Percentiles rank a stretch among this genome's conserved stretches.
phyloP scores from a whole-genome alignment of 2,329 filamentous ascomycete species.

The Ophiostoma angusticollis region DNA sequence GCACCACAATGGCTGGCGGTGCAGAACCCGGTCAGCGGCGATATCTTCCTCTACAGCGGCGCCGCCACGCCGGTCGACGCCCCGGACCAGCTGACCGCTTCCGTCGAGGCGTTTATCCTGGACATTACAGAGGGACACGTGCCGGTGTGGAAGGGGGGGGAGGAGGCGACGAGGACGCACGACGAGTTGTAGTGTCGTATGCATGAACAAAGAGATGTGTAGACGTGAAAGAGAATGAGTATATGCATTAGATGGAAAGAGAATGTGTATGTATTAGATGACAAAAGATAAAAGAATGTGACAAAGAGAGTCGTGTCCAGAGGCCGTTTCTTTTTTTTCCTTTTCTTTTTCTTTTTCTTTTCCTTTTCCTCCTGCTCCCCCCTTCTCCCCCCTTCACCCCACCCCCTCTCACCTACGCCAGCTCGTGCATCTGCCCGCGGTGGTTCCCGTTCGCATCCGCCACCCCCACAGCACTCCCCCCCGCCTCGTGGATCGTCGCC shows the following conservation, averaged over 20 bases:
- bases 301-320: too few relatives aligned
- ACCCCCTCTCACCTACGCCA: conserved; percentile 5
- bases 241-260: too few relatives aligned
- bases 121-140: conserved; percentile 31
- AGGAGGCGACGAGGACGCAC: not conserved
- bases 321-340: not conserved
- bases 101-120: conserved; percentile 30
- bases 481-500: conserved; percentile 13
- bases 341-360: not conserved
- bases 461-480: conserved; percentile 8
- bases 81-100: too few relatives aligned
- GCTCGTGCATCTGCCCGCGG: conserved; percentile 13
- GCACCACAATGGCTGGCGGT: conserved; percentile 22
- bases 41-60: conserved; percentile 28
- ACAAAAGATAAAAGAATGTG: too few relatives aligned
- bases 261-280: too few relatives aligned
- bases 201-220: too few relatives aligned
- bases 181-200: conserved; percentile 11
- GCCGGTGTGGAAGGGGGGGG: conserved; percentile 21
- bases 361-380: not conserved
- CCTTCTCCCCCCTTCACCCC: not conserved
- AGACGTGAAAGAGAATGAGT: too few relatives aligned
- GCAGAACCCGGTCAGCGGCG: conserved; percentile 30
- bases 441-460: conserved; percentile 9
- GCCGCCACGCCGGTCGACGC: conserved; percentile 23